Conservation (phyloP, 2,329 filamentous ascomycete species). For the Aureobasidium sp. region DNA sequence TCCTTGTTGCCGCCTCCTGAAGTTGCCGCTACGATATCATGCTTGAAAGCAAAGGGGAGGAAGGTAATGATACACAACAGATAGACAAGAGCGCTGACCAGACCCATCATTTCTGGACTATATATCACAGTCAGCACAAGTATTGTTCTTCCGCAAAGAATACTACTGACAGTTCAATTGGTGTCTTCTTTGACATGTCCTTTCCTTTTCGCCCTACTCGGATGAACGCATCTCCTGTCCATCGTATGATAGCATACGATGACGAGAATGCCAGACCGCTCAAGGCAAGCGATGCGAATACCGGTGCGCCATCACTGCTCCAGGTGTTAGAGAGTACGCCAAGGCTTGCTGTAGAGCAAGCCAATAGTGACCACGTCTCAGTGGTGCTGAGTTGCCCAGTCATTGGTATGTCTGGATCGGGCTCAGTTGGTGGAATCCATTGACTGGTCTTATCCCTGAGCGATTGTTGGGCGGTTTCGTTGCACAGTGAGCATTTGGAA, state of each 20-base stretch:
- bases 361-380: constrained; percentile 50
- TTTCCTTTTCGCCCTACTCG: constrained; percentile 79
- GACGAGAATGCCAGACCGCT: constrained; percentile 75
- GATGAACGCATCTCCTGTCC: constrained; percentile 86
- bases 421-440: not conserved
- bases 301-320: constrained; percentile 74
- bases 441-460: not conserved
- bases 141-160: not conserved
- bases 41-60: constrained; percentile 95
- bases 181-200: constrained; percentile 72
- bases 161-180: constrained; percentile 58
- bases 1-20: constrained; percentile 89
- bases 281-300: constrained; percentile 80
- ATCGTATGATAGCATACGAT: constrained; percentile 79
- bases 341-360: constrained; percentile 59
- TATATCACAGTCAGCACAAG: constrained; percentile 4
- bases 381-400: constrained; percentile 35
- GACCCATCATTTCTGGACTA: constrained; percentile 90
- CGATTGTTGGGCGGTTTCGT: not conserved
- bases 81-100: constrained; percentile 86
- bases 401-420: not conserved
- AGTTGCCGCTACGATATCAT: constrained; percentile 91
- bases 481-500: not conserved
- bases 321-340: constrained; percentile 74
- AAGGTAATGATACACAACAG: constrained; percentile 82